Conservation (phyloP, 1,284 basidiomycete species). For the Bjerkandera adusta region DNA sequence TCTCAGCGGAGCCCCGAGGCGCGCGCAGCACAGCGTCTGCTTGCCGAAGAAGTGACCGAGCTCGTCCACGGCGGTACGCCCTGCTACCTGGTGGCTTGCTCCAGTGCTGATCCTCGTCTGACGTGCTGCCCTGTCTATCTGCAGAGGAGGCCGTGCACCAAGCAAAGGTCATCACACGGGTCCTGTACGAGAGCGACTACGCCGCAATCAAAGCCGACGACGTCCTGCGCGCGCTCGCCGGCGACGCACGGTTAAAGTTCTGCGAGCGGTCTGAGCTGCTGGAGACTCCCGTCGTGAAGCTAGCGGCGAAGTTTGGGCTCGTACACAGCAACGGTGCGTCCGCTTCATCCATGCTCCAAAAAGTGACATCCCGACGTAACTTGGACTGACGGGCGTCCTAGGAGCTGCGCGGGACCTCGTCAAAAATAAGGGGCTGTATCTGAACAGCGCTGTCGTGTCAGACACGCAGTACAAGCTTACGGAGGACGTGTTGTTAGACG, state of each 20-base stretch:
- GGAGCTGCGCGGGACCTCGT: constrained; percentile 36
- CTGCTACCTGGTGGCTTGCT: neutral
- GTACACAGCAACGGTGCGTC: constrained; percentile 53
- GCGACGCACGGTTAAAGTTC: constrained; percentile 56
- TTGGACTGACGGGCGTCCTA: neutral
- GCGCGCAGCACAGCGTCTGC: constrained; percentile 71
- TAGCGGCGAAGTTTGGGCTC: constrained; percentile 52
- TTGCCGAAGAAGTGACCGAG: constrained; percentile 88
- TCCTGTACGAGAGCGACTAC: constrained; percentile 59
- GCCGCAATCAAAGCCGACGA: constrained; percentile 43
- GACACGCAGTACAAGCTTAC: constrained; percentile 45
- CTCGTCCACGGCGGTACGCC: constrained; percentile 80
- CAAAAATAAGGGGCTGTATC: constrained; percentile 44
- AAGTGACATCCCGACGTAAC: too few relatives aligned
- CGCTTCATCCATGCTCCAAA: neutral
- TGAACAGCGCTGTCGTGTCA: constrained; percentile 46
- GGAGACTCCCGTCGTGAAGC: constrained; percentile 49
- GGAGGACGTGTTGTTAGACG: constrained; percentile 58
- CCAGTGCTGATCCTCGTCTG: constrained; percentile 1
- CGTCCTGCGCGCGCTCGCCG: constrained; percentile 53
- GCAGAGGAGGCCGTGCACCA: constrained; percentile 41
- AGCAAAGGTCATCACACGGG: constrained; percentile 57
- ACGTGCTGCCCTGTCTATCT: neutral
- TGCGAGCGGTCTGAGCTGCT: constrained; percentile 43
- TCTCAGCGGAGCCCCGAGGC: constrained; percentile 51